Base-by-base conservation (phyloP, 73 alveolate species). In the Paramecium caudatum region DNA sequence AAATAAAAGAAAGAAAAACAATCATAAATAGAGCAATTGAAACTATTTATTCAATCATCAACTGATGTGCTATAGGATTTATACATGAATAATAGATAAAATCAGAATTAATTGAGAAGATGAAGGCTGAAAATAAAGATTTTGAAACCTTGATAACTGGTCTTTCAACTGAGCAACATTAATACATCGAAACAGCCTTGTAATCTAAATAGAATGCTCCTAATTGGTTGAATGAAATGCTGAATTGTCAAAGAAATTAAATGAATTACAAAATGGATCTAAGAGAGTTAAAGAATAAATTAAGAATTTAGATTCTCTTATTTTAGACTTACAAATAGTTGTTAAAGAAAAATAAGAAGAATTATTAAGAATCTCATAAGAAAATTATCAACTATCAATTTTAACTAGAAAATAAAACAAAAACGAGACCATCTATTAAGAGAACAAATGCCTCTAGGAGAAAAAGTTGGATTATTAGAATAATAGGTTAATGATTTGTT, bases 401-500 rank as follows among this genome's bases (percentile, higher is more conserved):
- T 8, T 41, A 7, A 16, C 30, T 0, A 74, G 46, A 41, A 74
- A 74, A 74, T 16, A 16, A 74, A 74, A 43, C 17, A 41, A 15
- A 74, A 37, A n/a, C 36, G 88, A 74, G 88, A 74, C 43, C 46
- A 74, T 6, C 32, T 74, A 74, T 19, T 74, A 13, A 74, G 23
- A 74, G 62, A 74, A 43, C 43, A 74, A 43, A 41, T 5, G 46
- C 88, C 88, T 0, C 43, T 74, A 34, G 88, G 39, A 37, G 88
- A 74, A 41, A 74, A 74, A 34, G 88, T 74, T 6, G 62, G 68
- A 23, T 74, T 74, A 74, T 41, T 74, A 21, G 88, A 74, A 74
- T 39, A 37, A 41, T 74, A 74, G 43, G 46, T 74, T 12, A 45
- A 37, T 30, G 88, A 74, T 39, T 74, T 74, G n/a, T 2, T 41